Evolutionary conservation across 2,329 filamentous ascomycete genomes (phyloP), one percentile per base, ranked within the genome.

Genomic region (Neurospora sp.): DNA sequence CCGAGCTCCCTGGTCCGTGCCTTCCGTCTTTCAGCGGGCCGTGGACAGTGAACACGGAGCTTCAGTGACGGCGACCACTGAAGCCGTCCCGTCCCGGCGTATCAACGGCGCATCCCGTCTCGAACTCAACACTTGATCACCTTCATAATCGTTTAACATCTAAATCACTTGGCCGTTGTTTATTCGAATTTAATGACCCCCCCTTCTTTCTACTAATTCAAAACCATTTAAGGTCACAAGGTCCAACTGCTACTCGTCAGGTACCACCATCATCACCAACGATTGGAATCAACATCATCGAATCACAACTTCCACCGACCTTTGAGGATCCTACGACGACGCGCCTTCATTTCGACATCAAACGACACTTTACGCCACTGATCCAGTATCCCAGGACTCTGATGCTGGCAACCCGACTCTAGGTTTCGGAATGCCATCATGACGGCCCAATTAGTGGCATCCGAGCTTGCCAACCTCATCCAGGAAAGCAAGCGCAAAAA

Each of bases 401-500:
- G 72, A 70, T 73, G 46, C 11, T n/a, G 28, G 52, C 15, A 17
- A 62, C 7, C 28, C 9, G 52, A 62, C 13, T 33, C 5, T 33
- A 17, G 13, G 71, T 28, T 73, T 69, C 52, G 72, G 71, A 67
- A 75, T 72, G 71, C 73, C 79, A 90, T 83, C 77, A 97, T 97
- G 93, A 96, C 93, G 80, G 91, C 93, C 77, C 93, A 96, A 86
- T 90, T 97, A 77, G 87, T 97, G 77, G 89, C 90, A 78, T 90
- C 92, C 71, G 94, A 97, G 86, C 88, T 97, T 79, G 88, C 91
- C 77, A 96, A 93, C 82, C 88, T 97, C 79, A 91, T 97, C 76
- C 93, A 96, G 81, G 96, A 99, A 84, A 96, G 94, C 79, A 98
- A 97, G 82, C 89, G 95, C 77, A 98, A 97, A 82, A 91, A 97